A percentile compares a stretch with the other conserved stretches of the same genome.
These are phyloP conservation scores for Chimonanthus praecox DNA, from an alignment of 164 flowering plant genomes.

Conservation along the genomic window DNA sequence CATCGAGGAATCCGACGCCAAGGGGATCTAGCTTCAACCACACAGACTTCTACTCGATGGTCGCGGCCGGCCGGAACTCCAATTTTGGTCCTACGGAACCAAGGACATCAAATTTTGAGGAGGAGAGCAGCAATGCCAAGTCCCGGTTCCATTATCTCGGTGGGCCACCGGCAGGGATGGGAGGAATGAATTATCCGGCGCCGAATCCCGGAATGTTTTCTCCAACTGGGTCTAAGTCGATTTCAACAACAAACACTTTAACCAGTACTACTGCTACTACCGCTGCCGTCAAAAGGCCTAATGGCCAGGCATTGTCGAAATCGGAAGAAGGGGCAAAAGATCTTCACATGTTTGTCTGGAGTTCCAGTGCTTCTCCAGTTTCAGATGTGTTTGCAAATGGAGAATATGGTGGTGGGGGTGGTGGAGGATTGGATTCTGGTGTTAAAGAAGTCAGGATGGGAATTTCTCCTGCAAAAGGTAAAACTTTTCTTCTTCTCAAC, in stretches of 20 bases:
- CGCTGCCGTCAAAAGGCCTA: constrained; percentile 27
- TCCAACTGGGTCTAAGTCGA: constrained; percentile 33
- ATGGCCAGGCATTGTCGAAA: constrained; percentile 32
- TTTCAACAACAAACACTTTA: constrained; percentile 2
- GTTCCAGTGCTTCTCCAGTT: constrained; percentile 95
- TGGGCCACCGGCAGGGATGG: constrained; percentile 8
- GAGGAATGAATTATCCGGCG: constrained; percentile 52
- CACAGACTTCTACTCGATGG: constrained; percentile 82
- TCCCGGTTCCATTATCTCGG: constrained; percentile 29
- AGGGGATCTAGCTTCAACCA: constrained; percentile 85
- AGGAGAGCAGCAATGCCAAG: constrained; percentile 43
- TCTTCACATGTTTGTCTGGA: constrained; percentile 99
- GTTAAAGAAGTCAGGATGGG: constrained; percentile 57
- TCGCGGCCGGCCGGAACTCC: constrained; percentile 49
- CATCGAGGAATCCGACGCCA: constrained; percentile 75
- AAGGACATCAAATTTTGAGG: constrained; percentile 76
- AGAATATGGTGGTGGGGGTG: constrained; percentile 22
- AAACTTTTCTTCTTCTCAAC: not conserved
- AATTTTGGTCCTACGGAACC: constrained; percentile 41
- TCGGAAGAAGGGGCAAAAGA: constrained; percentile 55
- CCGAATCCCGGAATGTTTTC: constrained; percentile 88
- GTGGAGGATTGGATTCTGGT: constrained; percentile 25
- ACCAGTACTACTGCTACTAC: constrained; percentile 8
- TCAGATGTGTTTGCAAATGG: constrained; percentile 85
- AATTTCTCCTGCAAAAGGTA: constrained; percentile 74